phyloP scores from a whole-genome alignment of 805 yeast species.

The Kuraishia piskuri region DNA sequence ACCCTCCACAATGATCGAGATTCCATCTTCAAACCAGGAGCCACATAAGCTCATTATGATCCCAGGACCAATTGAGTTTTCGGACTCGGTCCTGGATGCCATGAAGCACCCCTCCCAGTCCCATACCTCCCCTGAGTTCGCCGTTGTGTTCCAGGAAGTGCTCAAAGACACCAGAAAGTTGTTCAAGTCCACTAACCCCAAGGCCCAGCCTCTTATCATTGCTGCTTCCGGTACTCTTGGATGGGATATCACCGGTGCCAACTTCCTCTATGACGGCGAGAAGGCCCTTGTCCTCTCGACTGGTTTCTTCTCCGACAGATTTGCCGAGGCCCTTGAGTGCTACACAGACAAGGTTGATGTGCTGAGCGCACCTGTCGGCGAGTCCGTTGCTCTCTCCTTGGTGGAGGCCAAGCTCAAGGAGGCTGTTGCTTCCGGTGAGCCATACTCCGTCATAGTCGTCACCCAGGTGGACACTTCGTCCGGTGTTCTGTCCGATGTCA shows the following conservation, averaged over 20 bases:
- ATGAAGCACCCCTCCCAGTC: slow-evolving; percentile 79
- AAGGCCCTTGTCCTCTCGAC: slow-evolving; percentile 77
- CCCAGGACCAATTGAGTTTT: slow-evolving; percentile 85
- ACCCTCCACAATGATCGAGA: background rate
- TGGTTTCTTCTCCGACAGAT: slow-evolving; percentile 81
- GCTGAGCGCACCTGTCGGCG: slow-evolving; percentile 67
- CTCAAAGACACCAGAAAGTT: slow-evolving; percentile 61
- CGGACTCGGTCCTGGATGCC: slow-evolving; percentile 70
- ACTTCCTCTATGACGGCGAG: slow-evolving; percentile 59
- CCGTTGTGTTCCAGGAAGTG: slow-evolving; percentile 60
- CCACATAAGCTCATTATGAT: slow-evolving; percentile 36
- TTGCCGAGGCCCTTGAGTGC: slow-evolving; percentile 64
- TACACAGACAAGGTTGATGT: slow-evolving; percentile 75
- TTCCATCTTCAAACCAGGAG: slow-evolving; percentile 9
- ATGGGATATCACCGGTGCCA: slow-evolving; percentile 85
- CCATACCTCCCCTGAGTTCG: slow-evolving; percentile 85
- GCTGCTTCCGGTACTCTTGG: slow-evolving; percentile 94
- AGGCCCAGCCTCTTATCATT: slow-evolving; percentile 74
- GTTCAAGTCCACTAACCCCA: slow-evolving; percentile 58
- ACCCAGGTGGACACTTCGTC: slow-evolving; percentile 97
- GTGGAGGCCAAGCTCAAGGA: slow-evolving; percentile 47
- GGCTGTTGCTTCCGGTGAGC: slow-evolving; percentile 19
- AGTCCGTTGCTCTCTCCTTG: slow-evolving; percentile 45
- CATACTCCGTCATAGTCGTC: slow-evolving; percentile 65
- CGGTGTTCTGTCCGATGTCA: slow-evolving; percentile 76